Percentiles rank a stretch among this genome's conserved stretches.
Conservation (phyloP, 2,329 filamentous ascomycete species). For the Colletotrichum sojae region DNA sequence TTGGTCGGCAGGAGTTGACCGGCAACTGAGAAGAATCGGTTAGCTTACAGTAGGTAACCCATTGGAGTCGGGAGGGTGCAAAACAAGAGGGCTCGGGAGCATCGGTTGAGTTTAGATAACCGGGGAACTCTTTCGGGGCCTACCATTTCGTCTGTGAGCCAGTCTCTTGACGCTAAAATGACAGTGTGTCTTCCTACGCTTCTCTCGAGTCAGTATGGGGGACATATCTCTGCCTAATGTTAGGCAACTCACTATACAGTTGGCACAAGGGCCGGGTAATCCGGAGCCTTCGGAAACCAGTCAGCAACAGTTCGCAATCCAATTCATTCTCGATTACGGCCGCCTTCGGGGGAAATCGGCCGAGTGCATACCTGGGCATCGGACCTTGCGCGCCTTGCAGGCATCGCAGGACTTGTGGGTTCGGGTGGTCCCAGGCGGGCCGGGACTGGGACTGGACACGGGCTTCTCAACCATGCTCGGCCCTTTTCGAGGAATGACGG, state of each 20-base stretch:
- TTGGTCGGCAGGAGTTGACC: conserved; percentile 37
- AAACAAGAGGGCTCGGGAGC: neutral
- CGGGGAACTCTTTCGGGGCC: neutral
- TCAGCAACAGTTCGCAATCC: conserved; percentile 4
- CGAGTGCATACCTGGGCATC: conserved; percentile 52
- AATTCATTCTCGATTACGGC: neutral
- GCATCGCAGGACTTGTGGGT: conserved; percentile 53
- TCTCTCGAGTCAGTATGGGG: conserved; percentile 22
- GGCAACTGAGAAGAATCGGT: conserved; percentile 20
- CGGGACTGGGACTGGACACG: conserved; percentile 6
- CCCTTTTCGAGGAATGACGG: neutral
- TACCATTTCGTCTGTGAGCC: conserved; percentile 45
- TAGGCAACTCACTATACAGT: conserved; percentile 46
- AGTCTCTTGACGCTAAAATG: conserved; percentile 46
- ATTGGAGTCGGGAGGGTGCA: neutral
- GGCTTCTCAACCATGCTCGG: conserved; percentile 26
- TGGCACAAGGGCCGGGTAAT: conserved; percentile 46
- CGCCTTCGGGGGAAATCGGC: neutral
- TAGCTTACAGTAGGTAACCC: neutral
- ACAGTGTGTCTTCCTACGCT: conserved; percentile 38
- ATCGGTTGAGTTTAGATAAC: neutral
- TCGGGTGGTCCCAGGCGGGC: conserved; percentile 2
- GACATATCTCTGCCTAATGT: neutral
- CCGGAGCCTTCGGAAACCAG: conserved; percentile 28
- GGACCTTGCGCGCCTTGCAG: conserved; percentile 58